Conservation (phyloP, 2,329 filamentous ascomycete genomes). For the Xylariaceae sp. region DNA sequence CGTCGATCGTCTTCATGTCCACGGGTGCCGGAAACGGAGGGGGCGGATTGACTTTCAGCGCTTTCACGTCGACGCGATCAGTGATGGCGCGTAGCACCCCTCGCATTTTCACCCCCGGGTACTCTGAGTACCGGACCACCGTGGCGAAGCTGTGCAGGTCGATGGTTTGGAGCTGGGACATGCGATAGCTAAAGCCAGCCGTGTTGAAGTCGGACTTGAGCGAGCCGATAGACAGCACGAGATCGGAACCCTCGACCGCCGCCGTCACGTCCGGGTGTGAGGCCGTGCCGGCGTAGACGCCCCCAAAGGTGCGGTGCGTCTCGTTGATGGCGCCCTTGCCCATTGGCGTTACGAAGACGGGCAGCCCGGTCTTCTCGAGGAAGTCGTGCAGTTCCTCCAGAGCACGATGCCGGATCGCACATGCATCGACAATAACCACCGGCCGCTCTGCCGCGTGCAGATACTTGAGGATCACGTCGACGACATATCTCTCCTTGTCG, state of each 20-base stretch:
- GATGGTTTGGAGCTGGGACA: constrained; percentile 72
- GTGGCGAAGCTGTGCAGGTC: constrained; percentile 74
- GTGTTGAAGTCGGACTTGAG: constrained; percentile 75
- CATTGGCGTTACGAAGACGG: constrained; percentile 86
- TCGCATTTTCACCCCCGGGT: constrained; percentile 72
- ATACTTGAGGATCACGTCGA: constrained; percentile 70
- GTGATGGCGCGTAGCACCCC: constrained; percentile 71
- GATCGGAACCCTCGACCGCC: constrained; percentile 63
- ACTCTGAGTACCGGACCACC: constrained; percentile 72
- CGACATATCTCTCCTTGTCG: constrained; percentile 76
- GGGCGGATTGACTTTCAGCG: constrained; percentile 52
- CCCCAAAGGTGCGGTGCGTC: constrained; percentile 68
- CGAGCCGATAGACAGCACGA: constrained; percentile 66
- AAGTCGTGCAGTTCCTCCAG: constrained; percentile 69
- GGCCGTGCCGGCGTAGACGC: constrained; percentile 79
- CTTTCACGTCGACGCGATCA: constrained; percentile 50
- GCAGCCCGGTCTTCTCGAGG: constrained; percentile 67
- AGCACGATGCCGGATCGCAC: constrained; percentile 72
- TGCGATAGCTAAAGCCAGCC: constrained; percentile 75
- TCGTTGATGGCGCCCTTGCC: constrained; percentile 83
- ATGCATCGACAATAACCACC: constrained; percentile 77
- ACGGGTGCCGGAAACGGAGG: constrained; percentile 46
- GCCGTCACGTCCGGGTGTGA: constrained; percentile 61
- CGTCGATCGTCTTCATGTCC: constrained; percentile 31
- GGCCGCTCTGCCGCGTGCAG: constrained; percentile 70